Conservation (phyloP, 371 early-diverging fungal species). For the Syncephalastrum monosporum region DNA sequence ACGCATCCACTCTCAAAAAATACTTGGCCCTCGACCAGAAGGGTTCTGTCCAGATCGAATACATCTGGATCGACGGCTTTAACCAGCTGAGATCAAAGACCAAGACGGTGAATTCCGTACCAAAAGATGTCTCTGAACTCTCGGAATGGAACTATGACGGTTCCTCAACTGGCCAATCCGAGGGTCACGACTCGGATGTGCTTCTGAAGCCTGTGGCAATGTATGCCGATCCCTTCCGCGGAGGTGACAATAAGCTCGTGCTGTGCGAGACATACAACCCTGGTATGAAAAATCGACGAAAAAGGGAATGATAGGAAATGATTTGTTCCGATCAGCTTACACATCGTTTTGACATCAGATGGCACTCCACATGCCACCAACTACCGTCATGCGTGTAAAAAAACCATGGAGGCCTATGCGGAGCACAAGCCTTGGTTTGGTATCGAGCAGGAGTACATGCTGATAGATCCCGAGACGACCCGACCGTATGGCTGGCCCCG, state of each 20-base stretch:
- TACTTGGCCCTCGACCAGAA: conserved; percentile 40
- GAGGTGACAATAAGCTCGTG: conserved; percentile 41
- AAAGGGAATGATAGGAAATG: neutral
- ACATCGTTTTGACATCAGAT: conserved; percentile 24
- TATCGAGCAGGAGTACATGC: conserved; percentile 61
- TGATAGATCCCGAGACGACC: conserved; percentile 53
- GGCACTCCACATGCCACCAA: conserved; percentile 51
- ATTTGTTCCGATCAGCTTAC: conserved; percentile 30
- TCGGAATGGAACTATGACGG: conserved; percentile 55
- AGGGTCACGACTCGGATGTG: conserved; percentile 45
- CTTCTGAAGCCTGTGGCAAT: conserved; percentile 45
- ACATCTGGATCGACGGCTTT: conserved; percentile 52
- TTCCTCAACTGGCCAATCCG: conserved; percentile 48
- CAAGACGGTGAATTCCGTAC: conserved; percentile 35
- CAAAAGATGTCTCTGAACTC: conserved; percentile 33
- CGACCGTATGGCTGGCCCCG: conserved; percentile 60
- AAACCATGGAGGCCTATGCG: conserved; percentile 44
- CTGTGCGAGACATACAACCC: conserved; percentile 21
- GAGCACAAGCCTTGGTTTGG: conserved; percentile 59
- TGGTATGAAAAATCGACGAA: conserved; percentile 11
- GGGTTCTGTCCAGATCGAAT: conserved; percentile 44
- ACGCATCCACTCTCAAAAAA: conserved; percentile 17
- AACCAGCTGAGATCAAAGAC: conserved; percentile 37
- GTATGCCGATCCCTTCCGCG: conserved; percentile 54
- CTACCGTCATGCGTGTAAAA: conserved; percentile 36